Conservation (phyloP, 768 basidiomycete genomes). For the Mycena floridula region DNA sequence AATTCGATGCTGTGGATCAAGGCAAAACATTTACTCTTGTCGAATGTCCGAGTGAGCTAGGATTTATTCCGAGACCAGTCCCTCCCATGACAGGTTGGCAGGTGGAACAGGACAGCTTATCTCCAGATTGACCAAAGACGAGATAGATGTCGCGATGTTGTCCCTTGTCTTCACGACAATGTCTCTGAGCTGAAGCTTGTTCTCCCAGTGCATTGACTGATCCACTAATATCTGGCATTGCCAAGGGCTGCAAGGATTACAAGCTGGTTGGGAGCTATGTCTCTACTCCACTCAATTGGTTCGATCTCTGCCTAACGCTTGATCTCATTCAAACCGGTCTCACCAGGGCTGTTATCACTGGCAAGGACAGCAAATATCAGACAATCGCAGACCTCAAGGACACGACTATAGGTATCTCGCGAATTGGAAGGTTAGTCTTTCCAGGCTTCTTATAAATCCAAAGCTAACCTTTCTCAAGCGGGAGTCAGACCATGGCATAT, state of each 20-base stretch:
- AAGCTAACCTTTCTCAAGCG: conserved; percentile 33
- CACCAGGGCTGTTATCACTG: conserved; percentile 92
- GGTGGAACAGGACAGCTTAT: conserved; percentile 87
- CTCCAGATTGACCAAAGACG: conserved; percentile 61
- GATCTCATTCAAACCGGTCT: not conserved
- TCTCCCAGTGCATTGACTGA: conserved; percentile 82
- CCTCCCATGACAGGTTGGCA: conserved; percentile 22
- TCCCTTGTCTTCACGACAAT: too few relatives aligned
- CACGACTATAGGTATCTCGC: conserved; percentile 83
- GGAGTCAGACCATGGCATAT: conserved; percentile 92
- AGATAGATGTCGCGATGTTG: conserved; percentile 82
- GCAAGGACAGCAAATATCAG: conserved; percentile 65
- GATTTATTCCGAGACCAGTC: conserved; percentile 3
- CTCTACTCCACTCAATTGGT: conserved; percentile 85
- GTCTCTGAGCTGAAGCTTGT: too few relatives aligned
- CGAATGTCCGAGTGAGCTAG: conserved; percentile 75
- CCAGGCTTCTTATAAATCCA: not conserved
- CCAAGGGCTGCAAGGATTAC: conserved; percentile 82
- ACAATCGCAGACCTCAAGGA: conserved; percentile 70
- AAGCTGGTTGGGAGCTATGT: conserved; percentile 93
- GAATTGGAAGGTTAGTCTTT: conserved; percentile 67
- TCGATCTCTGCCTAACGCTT: not conserved
- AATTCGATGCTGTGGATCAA: conserved; percentile 66
- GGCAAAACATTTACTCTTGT: conserved; percentile 75
- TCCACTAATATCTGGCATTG: conserved; percentile 85